A percentile compares a stretch with the other conserved stretches of the same genome.
phyloP scores from a whole-genome alignment of 306 rosid species.

The Delonix regia region DNA sequence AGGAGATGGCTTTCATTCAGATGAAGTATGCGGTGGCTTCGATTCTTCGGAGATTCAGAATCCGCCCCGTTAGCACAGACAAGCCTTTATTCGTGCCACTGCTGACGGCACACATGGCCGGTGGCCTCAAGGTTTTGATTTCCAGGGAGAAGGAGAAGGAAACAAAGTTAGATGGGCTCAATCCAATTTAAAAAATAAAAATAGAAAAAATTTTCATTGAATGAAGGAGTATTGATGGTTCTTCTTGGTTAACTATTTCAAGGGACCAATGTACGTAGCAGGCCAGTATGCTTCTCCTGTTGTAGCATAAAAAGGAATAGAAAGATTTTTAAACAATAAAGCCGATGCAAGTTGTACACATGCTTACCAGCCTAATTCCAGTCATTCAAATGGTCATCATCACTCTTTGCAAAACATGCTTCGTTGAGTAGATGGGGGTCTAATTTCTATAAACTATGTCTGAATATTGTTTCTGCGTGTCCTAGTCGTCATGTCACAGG shows the following conservation, averaged over 20 bases:
- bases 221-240: slow-evolving; percentile 31
- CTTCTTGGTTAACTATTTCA: background rate
- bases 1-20: slow-evolving; percentile 83
- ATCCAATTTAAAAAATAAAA: background rate
- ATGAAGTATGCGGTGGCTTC: slow-evolving; percentile 77
- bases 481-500: slow-evolving; percentile 43
- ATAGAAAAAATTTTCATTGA: background rate
- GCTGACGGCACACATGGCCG: slow-evolving; percentile 87
- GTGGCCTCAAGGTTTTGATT: slow-evolving; percentile 67
- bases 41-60: slow-evolving; percentile 51
- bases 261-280: slow-evolving; percentile 16
- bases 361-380: slow-evolving; percentile 25
- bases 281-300: slow-evolving; percentile 28
- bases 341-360: background rate
- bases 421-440: background rate
- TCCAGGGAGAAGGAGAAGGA: slow-evolving; percentile 49
- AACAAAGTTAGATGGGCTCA: slow-evolving; percentile 19
- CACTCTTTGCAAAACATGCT: slow-evolving; percentile 25
- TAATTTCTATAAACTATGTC: slow-evolving; percentile 28
- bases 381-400: slow-evolving; percentile 21
- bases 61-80: slow-evolving; percentile 43
- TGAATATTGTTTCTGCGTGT: slow-evolving; percentile 41
- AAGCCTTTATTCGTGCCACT: slow-evolving; percentile 73
- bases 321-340: slow-evolving; percentile 16
- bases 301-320: slow-evolving; percentile 4